Conservation (phyloP, 2,329 filamentous ascomycete species). For the Ustulina deusta region DNA sequence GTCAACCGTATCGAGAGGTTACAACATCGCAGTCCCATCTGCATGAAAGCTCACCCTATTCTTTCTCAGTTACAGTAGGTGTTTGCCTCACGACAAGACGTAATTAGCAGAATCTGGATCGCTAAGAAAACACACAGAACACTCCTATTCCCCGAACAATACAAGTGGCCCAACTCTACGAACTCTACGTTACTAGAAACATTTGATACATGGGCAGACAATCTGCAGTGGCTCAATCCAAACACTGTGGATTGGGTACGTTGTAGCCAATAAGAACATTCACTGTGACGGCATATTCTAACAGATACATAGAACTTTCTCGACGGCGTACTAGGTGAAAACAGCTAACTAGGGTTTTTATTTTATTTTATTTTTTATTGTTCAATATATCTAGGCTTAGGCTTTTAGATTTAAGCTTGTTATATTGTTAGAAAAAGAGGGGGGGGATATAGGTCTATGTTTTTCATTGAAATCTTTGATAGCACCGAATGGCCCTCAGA, state of each 20-base stretch:
- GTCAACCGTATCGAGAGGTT: constrained; percentile 26
- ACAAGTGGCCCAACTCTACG: constrained; percentile 23
- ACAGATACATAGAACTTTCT: constrained; percentile 21
- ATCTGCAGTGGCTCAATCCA: constrained; percentile 33
- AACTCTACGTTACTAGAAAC: constrained; percentile 32
- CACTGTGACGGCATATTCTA: not conserved
- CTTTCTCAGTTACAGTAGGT: constrained; percentile 34
- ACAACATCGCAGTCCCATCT: constrained; percentile 31
- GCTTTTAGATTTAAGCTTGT: no score
- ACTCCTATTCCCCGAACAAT: constrained; percentile 29
- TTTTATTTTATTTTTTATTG: no score
- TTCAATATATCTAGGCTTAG: no score
- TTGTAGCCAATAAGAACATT: not conserved
- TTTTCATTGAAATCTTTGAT: no score
- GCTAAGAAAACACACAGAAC: constrained; percentile 19
- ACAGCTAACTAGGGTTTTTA: constrained; percentile 44
- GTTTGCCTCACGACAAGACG: not conserved
- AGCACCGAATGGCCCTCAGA: no score
- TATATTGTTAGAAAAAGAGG: no score
- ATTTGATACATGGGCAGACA: constrained; percentile 36
- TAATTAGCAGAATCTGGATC: not conserved
- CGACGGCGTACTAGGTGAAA: constrained; percentile 27
- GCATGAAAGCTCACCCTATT: constrained; percentile 34
- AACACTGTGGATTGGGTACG: constrained; percentile 33
- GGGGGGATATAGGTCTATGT: no score